Evolutionary conservation across 352 stramenopile species (phyloP).

Genomic region (Phytophthora pini): DNA sequence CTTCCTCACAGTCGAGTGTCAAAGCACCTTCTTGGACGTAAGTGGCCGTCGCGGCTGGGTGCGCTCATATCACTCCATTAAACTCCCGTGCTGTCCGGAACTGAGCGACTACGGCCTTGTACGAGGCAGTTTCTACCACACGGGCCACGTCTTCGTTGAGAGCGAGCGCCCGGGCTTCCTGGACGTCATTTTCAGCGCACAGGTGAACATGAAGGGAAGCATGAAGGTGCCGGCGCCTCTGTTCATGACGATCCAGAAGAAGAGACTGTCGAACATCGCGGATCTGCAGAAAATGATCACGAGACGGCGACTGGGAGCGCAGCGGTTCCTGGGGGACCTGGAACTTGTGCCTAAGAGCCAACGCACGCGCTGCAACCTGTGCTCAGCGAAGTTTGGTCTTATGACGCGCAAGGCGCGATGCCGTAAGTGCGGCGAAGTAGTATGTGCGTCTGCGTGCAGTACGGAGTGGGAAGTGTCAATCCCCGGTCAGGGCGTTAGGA

Average conservation of each 20-base stretch:
- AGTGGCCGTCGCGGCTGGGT: slow-evolving; percentile 73
- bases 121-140: slow-evolving; percentile 73
- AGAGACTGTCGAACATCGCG: slow-evolving; percentile 52
- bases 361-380: slow-evolving; percentile 67
- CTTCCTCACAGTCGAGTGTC: slow-evolving; percentile 78
- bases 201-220: slow-evolving; percentile 74
- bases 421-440: slow-evolving; percentile 78
- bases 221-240: slow-evolving; percentile 51
- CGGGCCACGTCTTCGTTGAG: slow-evolving; percentile 79
- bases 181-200: slow-evolving; percentile 65
- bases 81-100: slow-evolving; percentile 67
- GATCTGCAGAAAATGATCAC: slow-evolving; percentile 60
- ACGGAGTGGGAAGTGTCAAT: slow-evolving; percentile 64
- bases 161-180: slow-evolving; percentile 63
- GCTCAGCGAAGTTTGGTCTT: slow-evolving; percentile 59
- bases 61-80: slow-evolving; percentile 75
- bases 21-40: slow-evolving; percentile 71
- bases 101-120: slow-evolving; percentile 57
- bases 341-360: slow-evolving; percentile 69
- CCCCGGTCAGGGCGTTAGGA: slow-evolving; percentile 48
- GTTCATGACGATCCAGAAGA: slow-evolving; percentile 64
- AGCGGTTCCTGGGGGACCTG: slow-evolving; percentile 68
- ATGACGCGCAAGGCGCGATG: slow-evolving; percentile 72
- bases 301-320: slow-evolving; percentile 52
- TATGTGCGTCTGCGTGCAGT: slow-evolving; percentile 63